Evolutionary conservation across 2,329 filamentous ascomycete genomes (phyloP), one percentile per base, ranked within the genome.

Genomic region (Aureobasidium sp.): DNA sequence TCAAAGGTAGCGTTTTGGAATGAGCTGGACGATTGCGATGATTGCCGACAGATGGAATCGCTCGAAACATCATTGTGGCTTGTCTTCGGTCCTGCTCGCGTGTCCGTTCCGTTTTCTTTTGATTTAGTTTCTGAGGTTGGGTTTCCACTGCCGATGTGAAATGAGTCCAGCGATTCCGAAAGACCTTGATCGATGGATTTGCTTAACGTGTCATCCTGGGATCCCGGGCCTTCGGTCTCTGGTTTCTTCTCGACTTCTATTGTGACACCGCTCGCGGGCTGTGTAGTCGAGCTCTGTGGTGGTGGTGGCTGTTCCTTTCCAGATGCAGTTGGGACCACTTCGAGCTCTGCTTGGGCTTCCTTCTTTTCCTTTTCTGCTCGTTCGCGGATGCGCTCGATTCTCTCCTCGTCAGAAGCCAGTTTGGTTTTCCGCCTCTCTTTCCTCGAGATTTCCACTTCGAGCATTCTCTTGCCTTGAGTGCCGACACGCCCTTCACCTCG

Each of bases 391-490:
- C 62, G 57, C 42, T 65, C 62, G n/a, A 58, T 40, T 30, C 64
- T 55, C 54, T 64, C 63, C 11, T 57, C 56, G 4, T 64, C 37
- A 1, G 63, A 62, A 53, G 54, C 42, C 22, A 61, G 57, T 6
- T 57, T 53, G 21, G 63, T 62, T 12, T 56, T 53, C 19, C 57
- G 55, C 42, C 59, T 53, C 56, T 68, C 65, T 25, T 61, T 63
- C 54, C 65, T 41, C 61, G 59, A 64, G 1, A 67, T 54, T 40
- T 65, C 62, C 16, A 66, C 54, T 37, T 64, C 59, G n/a, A 68
- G 51, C 62, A 63, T 65, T 24, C 60, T 57, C 51, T 62, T 61
- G n/a, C 52, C 57, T 29, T 60, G 42, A 1, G 54, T 60, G 5
- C 64, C 63, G 6, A 61, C 56, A 27, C 58, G 57, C 19, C 32